Evolutionary conservation across 2,329 filamentous ascomycete species (phyloP).

Genomic region (Coniochaeta hoffmannii): DNA sequence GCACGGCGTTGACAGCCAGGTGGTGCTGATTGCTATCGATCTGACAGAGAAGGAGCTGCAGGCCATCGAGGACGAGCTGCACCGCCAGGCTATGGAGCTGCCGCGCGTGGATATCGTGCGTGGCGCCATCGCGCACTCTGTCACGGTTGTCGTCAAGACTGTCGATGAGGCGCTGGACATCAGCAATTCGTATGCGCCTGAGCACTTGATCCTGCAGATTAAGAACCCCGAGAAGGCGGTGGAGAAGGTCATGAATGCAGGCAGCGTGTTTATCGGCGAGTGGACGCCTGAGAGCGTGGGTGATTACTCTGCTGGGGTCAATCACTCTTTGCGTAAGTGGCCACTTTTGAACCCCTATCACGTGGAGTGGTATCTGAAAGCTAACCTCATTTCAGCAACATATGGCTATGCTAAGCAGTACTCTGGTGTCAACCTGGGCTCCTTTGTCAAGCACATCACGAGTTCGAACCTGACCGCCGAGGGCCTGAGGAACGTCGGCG

Average conservation of each 20-base stretch:
- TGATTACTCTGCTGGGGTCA: conserved; percentile 96
- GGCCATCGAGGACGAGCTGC: conserved; percentile 87
- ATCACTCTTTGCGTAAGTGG: conserved; percentile 88
- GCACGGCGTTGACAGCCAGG: conserved; percentile 93
- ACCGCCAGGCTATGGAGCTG: conserved; percentile 77
- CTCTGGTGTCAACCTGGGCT: conserved; percentile 91
- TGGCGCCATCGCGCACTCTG: conserved; percentile 82
- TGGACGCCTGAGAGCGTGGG: conserved; percentile 98
- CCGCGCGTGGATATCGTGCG: conserved; percentile 90
- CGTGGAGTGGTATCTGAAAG: conserved; percentile 4
- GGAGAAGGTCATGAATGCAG: conserved; percentile 81
- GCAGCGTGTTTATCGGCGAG: conserved; percentile 88
- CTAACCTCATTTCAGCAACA: conserved; percentile 55
- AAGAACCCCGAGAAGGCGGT: conserved; percentile 67
- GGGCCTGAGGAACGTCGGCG: conserved; percentile 77
- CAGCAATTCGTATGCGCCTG: conserved; percentile 92
- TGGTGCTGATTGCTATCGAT: conserved; percentile 81
- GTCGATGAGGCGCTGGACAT: conserved; percentile 68
- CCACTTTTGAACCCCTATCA: not conserved
- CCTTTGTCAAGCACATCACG: conserved; percentile 97
- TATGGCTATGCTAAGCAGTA: conserved; percentile 99
- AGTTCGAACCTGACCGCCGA: conserved; percentile 83
- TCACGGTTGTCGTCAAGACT: conserved; percentile 70
- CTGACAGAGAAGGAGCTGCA: conserved; percentile 64
- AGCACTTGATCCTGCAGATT: conserved; percentile 91